Percentiles rank a stretch among this genome's conserved stretches.
Conservation (phyloP, 192 early-diverging fungal genomes). For the Phlyctochytrium arcticum region DNA sequence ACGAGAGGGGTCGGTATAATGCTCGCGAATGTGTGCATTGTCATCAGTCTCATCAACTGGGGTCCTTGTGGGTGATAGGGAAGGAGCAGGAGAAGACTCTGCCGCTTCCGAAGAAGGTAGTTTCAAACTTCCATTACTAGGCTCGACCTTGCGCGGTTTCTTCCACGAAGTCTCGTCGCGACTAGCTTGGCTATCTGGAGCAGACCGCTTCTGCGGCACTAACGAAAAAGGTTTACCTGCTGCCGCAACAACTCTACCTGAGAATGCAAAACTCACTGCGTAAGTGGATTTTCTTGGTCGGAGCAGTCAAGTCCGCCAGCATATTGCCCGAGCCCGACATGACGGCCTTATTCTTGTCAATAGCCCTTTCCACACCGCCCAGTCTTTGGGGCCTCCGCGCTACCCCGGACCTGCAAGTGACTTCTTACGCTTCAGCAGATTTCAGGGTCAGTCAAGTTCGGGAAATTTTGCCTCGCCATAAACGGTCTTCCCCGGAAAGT, state of each 20-base stretch:
- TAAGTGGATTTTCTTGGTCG: background rate
- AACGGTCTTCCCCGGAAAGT: no score
- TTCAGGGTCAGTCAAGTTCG: background rate
- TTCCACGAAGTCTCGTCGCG: background rate
- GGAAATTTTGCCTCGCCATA: background rate
- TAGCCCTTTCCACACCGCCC: background rate
- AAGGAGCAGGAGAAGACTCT: no score
- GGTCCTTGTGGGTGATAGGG: no score
- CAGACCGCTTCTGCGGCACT: background rate
- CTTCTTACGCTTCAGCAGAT: background rate
- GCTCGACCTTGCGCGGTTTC: background rate
- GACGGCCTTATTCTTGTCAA: background rate
- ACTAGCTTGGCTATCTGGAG: background rate
- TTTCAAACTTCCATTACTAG: background rate
- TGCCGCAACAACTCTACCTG: background rate
- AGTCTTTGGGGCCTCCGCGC: background rate
- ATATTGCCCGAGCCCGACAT: background rate
- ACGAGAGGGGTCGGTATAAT: slow-evolving; percentile 11
- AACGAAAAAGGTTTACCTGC: background rate
- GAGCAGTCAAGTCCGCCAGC: background rate
- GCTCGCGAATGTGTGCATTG: slow-evolving; percentile 10
- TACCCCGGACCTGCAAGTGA: no score
- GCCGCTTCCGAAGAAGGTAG: background rate
- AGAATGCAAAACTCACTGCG: background rate
- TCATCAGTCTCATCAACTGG: background rate